Evolutionary conservation across 257 asterid species (phyloP).

Genomic region (Linaria vulgaris): DNA sequence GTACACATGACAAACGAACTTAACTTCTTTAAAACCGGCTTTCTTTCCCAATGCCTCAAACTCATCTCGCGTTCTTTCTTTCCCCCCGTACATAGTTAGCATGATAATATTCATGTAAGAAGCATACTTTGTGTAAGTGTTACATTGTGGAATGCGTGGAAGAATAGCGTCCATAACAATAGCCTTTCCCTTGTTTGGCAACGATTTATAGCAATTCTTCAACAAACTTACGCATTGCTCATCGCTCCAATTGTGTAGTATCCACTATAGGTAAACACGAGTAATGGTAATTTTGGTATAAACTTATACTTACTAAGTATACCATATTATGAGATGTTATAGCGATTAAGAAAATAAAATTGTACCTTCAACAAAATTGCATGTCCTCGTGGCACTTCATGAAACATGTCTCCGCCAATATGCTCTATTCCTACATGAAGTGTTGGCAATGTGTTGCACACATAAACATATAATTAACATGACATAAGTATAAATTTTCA

Average conservation of each 20-base stretch:
- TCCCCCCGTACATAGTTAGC: constrained; percentile 4
- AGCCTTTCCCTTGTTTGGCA: constrained; percentile 19
- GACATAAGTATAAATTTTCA: too few relatives aligned
- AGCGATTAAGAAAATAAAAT: neutral
- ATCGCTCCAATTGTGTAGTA: constrained; percentile 27
- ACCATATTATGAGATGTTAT: neutral
- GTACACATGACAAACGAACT: constrained; percentile 15
- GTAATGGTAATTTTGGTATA: too few relatives aligned
- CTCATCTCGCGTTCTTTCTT: constrained; percentile 20
- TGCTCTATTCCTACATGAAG: constrained; percentile 45
- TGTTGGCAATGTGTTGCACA: too few relatives aligned
- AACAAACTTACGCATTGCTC: constrained; percentile 13
- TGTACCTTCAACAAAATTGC: constrained; percentile 44
- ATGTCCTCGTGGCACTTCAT: constrained; percentile 45
- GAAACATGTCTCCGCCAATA: constrained; percentile 54
- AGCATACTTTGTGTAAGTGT: constrained; percentile 4
- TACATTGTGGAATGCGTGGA: constrained; percentile 1
- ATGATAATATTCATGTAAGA: neutral
- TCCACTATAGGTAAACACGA: neutral
- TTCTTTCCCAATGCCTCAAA: constrained; percentile 7
- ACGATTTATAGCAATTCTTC: constrained; percentile 22
- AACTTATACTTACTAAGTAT: too few relatives aligned
- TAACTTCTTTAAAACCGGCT: constrained; percentile 18
- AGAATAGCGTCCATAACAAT: constrained; percentile 22
- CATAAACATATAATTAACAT: too few relatives aligned